Base-by-base conservation (phyloP, 306 rosid genomes). In the Sphenostylis stenocarpa region DNA sequence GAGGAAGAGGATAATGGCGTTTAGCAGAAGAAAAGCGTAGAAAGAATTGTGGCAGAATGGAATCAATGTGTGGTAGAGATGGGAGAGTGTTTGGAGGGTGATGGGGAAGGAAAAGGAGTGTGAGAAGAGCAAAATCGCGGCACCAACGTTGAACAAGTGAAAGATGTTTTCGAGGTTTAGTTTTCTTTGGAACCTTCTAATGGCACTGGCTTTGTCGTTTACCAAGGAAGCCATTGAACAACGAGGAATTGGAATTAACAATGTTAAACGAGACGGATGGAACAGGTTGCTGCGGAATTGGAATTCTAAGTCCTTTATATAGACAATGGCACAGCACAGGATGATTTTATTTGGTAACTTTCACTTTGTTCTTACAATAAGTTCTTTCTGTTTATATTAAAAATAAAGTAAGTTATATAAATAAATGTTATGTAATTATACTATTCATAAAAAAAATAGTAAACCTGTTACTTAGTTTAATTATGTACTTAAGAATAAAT, bases 1-100 rank as follows among this genome's bases (percentile, higher is more conserved):
- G 63, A 92, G 75, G 51, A 70, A 48, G 77, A 86, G 41, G 20
- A 94, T 67, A 12, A 91, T 74, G n/a, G 73, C 70, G 47, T 87
- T 78, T 21, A 82, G 71, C 49, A 91, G 68, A 5, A 84, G 8
- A 48, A 90, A 90, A 2, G 82, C 89, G 31, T 47, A 87, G 84
- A 90, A 61, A 10, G 86, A 73, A 79, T 82, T 73, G 26, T 67
- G 66, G 60, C 90, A 73, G 60, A 87, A 34, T 9, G 75, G 19
- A 7, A 73, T 14, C 1, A 38, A 38, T 0, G 55, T 2, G 19
- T 77, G 19, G 76, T 53, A 57, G 11, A 66, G 5, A 33, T 14
- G 47, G 3, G 15, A 23, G 80, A 75, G 1, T 0, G 74, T 7
- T 14, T 77, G 36, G 15, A 64, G 39, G 24, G 58, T 45, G 65